Base-by-base conservation (phyloP, 1,139 yeast species). In the Geotrichum australiense region DNA sequence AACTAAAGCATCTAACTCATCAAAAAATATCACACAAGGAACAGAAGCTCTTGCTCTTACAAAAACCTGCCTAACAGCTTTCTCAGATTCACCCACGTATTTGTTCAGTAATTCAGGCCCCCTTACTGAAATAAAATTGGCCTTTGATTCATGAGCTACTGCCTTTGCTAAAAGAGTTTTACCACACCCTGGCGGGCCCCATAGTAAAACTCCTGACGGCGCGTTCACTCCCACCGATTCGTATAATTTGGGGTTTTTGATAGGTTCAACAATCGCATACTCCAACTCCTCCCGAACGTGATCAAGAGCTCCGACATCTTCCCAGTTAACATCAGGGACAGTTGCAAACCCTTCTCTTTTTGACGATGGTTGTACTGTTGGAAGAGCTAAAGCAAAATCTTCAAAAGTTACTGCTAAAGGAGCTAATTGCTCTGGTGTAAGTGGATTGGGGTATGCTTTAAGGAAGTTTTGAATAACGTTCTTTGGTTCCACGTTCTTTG, bases 101-200 rank as follows among this genome's bases (percentile, higher is more conserved):
- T 91, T 91, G 61, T 91, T 91, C 47, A 91, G 69, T 43, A 91
- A 66, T 60, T 91, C 98, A 0, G 98, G 97, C 2, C 98, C 98
- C 51, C 93, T 81, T 30, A 91, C 87, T 7, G 95, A 84, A 34
- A 91, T 91, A 62, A 91, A 91, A 59, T 91, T 91, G 6, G 97
- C 97, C 43, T 94, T 74, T 1, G 96, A 85, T 63, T 91, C 97
- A 59, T 91, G 89, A 11, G 98, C 98, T 8, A 91, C 97, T 0
- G 97, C 98, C 57, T 91, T 91, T 1, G 97, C 98, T 38, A 91
- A 68, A 43, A 91, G 69, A 0, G 98, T 91, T 59, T 91, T 91
- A 71, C 98, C 98, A 67, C 97, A 91, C 18, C 98, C 98, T 2
- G 98, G 98, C 1, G 98, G 99, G 0, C 99, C 99, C 98, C 98